phyloP scores from a whole-genome alignment of 768 basidiomycete genomes.

The Ephemerocybe angulata region DNA sequence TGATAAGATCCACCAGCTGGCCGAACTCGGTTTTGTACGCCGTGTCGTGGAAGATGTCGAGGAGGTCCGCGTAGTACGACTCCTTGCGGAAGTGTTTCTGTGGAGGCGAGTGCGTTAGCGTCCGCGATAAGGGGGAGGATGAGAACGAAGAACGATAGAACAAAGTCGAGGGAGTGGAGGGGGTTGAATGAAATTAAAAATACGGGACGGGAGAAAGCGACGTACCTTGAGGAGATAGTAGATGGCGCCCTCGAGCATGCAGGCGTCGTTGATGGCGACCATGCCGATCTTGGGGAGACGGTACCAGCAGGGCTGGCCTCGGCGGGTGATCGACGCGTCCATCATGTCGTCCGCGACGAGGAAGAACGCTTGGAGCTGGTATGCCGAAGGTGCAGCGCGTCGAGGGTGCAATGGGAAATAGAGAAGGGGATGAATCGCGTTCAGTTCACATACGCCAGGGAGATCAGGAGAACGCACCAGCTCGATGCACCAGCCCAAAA shows the following conservation, averaged over 20 bases:
- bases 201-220: not conserved
- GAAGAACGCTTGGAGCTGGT: slow-evolving; percentile 94
- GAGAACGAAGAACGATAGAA: no score
- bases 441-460: not conserved
- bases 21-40: slow-evolving; percentile 94
- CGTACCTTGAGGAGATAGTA: slow-evolving; percentile 74
- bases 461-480: slow-evolving; percentile 54
- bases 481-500: slow-evolving; percentile 95
- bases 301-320: slow-evolving; percentile 97
- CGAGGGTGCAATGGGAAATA: not conserved
- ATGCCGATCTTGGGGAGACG: slow-evolving; percentile 58
- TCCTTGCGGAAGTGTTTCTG: slow-evolving; percentile 67
- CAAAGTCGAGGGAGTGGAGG: not conserved
- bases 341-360: slow-evolving; percentile 97
- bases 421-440: not conserved
- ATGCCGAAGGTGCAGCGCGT: not conserved
- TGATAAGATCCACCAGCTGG: slow-evolving; percentile 93
- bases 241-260: slow-evolving; percentile 94
- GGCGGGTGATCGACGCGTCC: slow-evolving; percentile 90
- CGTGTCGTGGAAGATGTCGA: slow-evolving; percentile 90
- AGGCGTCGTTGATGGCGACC: slow-evolving; percentile 93
- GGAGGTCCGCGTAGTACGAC: slow-evolving; percentile 79
- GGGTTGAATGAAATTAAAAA: not conserved
- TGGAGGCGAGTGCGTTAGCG: not conserved
- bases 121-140: no score